These are phyloP conservation scores for Tillandsia fasciculata DNA, from an alignment of 176 grass and related monocot species.

Conservation along the genomic window DNA sequence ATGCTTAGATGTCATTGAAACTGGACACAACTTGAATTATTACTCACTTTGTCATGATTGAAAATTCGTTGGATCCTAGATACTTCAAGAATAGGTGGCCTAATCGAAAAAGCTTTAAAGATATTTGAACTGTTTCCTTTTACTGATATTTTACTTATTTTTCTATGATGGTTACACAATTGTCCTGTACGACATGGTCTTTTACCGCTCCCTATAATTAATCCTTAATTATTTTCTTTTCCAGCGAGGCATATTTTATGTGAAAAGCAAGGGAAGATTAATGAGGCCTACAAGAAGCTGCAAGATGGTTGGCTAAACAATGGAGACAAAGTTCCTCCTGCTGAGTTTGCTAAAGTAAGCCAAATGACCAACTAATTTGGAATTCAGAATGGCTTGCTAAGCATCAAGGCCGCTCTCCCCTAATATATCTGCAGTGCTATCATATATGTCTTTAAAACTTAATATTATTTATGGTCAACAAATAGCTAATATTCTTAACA, in stretches of 20 bases:
- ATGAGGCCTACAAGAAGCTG: slow-evolving; percentile 94
- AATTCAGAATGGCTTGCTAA: background rate
- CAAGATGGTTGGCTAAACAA: slow-evolving; percentile 90
- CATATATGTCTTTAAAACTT: too few species aligned
- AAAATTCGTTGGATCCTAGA: too few species aligned
- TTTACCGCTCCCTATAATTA: background rate
- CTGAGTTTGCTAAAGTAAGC: slow-evolving; percentile 87
- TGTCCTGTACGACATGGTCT: background rate
- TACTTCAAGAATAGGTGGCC: too few species aligned
- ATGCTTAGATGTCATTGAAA: too few species aligned
- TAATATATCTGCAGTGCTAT: too few species aligned
- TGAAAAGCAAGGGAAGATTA: slow-evolving; percentile 97
- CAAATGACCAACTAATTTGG: background rate
- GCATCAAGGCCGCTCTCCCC: too few species aligned
- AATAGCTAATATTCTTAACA: too few species aligned
- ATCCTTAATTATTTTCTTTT: slow-evolving; percentile 7
- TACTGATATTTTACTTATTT: background rate
- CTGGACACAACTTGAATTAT: too few species aligned
- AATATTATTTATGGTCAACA: too few species aligned
- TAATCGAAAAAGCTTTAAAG: too few species aligned
- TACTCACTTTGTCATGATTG: too few species aligned
- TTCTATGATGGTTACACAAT: background rate
- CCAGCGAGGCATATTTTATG: slow-evolving; percentile 79
- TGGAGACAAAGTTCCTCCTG: slow-evolving; percentile 85
- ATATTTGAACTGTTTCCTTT: too few species aligned